Evolutionary conservation across 371 early-diverging fungal species (phyloP).

Genomic region (Apophysomyces trapeziformis): DNA sequence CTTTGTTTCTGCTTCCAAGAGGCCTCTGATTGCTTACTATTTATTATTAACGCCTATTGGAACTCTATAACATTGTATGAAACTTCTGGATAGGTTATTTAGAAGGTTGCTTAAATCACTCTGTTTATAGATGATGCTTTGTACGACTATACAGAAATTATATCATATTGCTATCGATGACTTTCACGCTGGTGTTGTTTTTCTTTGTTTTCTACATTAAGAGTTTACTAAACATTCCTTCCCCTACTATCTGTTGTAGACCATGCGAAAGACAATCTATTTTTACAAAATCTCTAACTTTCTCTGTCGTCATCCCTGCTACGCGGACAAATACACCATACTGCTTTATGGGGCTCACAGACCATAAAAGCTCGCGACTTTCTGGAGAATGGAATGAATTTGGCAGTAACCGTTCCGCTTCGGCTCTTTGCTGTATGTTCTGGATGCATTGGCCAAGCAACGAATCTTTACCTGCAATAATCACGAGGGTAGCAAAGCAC

Average conservation of each 20-base stretch:
- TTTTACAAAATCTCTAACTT: conserved; percentile 52
- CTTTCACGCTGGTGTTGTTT: background rate
- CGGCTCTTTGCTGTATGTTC: conserved; percentile 28
- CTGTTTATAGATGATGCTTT: too few species aligned
- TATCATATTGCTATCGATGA: background rate
- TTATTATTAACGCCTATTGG: too few species aligned
- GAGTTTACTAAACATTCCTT: conserved; percentile 49
- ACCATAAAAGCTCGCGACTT: conserved; percentile 40
- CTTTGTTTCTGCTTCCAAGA: too few species aligned
- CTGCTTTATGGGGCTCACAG: conserved; percentile 34
- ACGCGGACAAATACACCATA: conserved; percentile 44
- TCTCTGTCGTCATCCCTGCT: conserved; percentile 50
- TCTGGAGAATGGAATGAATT: conserved; percentile 23
- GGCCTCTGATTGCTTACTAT: too few species aligned
- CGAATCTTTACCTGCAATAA: conserved; percentile 22
- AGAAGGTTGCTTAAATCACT: too few species aligned
- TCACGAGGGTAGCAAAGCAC: conserved; percentile 53
- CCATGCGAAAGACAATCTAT: conserved; percentile 36
- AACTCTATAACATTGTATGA: too few species aligned
- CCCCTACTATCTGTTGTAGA: conserved; percentile 37
- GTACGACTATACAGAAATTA: too few species aligned
- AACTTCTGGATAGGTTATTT: background rate
- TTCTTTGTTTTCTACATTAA: conserved; percentile 29
- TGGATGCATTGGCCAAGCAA: conserved; percentile 18
- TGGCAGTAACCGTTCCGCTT: conserved; percentile 36